phyloP scores from a whole-genome alignment of 441 rosid genomes.

The Corymbia citriodora region DNA sequence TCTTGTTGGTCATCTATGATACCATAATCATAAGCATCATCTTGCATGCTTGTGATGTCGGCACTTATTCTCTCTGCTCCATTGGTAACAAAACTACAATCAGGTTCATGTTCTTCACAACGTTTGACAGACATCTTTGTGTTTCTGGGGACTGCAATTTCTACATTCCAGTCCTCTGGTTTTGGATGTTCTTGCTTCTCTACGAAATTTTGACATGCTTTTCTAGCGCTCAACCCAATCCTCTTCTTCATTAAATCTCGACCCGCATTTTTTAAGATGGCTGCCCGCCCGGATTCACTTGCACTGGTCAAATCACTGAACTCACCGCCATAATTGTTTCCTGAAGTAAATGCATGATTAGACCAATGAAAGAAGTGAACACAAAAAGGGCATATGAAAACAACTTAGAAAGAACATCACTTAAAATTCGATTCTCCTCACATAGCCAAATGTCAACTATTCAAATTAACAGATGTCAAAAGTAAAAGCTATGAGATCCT shows the following conservation, averaged over 20 bases:
- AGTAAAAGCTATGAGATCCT: not conserved
- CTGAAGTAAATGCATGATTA: constrained; percentile 30
- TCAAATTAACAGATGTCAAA: not conserved
- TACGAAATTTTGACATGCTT: constrained; percentile 31
- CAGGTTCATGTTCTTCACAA: constrained; percentile 69
- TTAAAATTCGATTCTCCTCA: not conserved
- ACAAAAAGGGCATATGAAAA: not conserved
- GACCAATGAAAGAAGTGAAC: not conserved
- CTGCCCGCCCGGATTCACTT: constrained; percentile 38
- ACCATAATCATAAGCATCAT: constrained; percentile 43
- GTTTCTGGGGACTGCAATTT: constrained; percentile 60
- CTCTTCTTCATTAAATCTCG: constrained; percentile 40
- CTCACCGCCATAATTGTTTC: constrained; percentile 53
- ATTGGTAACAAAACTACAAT: constrained; percentile 67
- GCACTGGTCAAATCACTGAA: constrained; percentile 48
- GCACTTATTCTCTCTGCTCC: constrained; percentile 40
- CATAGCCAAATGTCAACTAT: not conserved
- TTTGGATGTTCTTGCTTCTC: constrained; percentile 35
- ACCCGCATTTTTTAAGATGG: constrained; percentile 30
- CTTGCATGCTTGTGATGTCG: constrained; percentile 32
- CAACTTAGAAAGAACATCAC: not conserved
- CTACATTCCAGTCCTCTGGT: constrained; percentile 74
- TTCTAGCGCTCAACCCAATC: constrained; percentile 47
- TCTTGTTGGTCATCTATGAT: constrained; percentile 63
- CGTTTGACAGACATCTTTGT: constrained; percentile 28